Percentiles rank a stretch among this genome's conserved stretches.
Evolutionary conservation across 768 basidiomycete species (phyloP).

Genomic region (Lactarius trivialis): DNA sequence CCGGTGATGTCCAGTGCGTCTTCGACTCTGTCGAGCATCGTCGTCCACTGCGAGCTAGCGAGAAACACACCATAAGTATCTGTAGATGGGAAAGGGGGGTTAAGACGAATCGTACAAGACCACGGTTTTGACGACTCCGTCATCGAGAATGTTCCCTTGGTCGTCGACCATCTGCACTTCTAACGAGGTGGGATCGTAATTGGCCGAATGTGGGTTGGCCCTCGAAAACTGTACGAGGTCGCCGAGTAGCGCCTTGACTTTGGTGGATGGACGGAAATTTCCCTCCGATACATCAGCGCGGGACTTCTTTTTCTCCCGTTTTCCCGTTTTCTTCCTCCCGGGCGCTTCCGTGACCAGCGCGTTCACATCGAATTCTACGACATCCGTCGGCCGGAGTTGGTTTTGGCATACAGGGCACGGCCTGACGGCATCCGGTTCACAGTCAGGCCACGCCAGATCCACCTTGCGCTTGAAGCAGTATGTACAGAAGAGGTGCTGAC

Average conservation of each 20-base stretch:
- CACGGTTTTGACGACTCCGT: slow-evolving; percentile 78
- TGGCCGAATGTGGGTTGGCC: slow-evolving; percentile 77
- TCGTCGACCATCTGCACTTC: slow-evolving; percentile 76
- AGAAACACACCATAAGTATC: background rate
- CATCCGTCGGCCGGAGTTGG: slow-evolving; percentile 62
- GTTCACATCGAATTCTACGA: slow-evolving; percentile 74
- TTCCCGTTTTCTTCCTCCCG: slow-evolving; percentile 56
- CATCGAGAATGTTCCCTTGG: slow-evolving; percentile 62
- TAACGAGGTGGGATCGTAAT: slow-evolving; percentile 71
- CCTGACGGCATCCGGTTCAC: slow-evolving; percentile 46
- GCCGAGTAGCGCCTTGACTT: slow-evolving; percentile 73
- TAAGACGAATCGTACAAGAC: slow-evolving; percentile 69
- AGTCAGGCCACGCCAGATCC: slow-evolving; percentile 75
- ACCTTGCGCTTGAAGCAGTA: slow-evolving; percentile 78
- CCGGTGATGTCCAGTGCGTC: slow-evolving; percentile 77
- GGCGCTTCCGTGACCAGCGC: slow-evolving; percentile 34
- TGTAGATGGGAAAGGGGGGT: slow-evolving; percentile 15
- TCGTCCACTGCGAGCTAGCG: slow-evolving; percentile 85
- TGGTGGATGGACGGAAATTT: slow-evolving; percentile 74
- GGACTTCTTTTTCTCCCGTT: slow-evolving; percentile 60
- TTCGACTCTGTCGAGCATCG: slow-evolving; percentile 90
- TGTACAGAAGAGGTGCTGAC: slow-evolving; percentile 90
- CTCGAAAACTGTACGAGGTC: slow-evolving; percentile 80
- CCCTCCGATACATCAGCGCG: slow-evolving; percentile 49
- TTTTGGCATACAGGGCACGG: slow-evolving; percentile 76